These are phyloP conservation scores for Cercospora janseana DNA, from an alignment of 2,329 filamentous ascomycete species.

Conservation along the genomic window DNA sequence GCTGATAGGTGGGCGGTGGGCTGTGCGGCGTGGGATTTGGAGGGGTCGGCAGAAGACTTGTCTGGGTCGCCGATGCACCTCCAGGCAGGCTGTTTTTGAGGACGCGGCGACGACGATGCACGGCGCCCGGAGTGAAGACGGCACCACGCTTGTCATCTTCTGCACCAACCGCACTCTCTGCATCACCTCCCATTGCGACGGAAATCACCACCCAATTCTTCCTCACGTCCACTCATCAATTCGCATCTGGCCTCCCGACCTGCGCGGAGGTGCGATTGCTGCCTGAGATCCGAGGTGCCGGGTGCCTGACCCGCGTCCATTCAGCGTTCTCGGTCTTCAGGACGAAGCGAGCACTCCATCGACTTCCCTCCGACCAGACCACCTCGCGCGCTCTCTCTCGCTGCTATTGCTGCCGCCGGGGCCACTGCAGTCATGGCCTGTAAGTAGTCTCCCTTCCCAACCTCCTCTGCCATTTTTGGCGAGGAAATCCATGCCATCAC, in stretches of 20 bases:
- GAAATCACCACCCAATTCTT: too few species aligned
- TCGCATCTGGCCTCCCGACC: too few species aligned
- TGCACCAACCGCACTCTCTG: too few species aligned
- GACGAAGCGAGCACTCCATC: slow-evolving; percentile 2
- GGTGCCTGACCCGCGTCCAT: slow-evolving; percentile 1
- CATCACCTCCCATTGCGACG: too few species aligned
- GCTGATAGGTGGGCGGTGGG: slow-evolving; percentile 8
- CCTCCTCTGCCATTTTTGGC: slow-evolving; percentile 32
- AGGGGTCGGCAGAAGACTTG: slow-evolving; percentile 3
- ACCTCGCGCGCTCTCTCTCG: slow-evolving; percentile 15
- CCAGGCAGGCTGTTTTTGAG: too few species aligned
- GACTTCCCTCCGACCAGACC: slow-evolving; percentile 17
- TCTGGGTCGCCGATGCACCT: neutral
- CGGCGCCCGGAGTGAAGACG: neutral
- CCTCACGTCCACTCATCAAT: too few species aligned
- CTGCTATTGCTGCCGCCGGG: slow-evolving; percentile 25
- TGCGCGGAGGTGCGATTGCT: too few species aligned
- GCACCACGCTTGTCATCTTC: too few species aligned
- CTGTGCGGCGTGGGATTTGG: neutral
- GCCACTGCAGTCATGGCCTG: slow-evolving; percentile 55
- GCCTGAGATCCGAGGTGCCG: neutral
- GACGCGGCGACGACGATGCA: neutral
- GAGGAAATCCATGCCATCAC: slow-evolving; percentile 14
- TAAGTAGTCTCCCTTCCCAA: slow-evolving; percentile 49
- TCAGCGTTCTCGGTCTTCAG: slow-evolving; percentile 6